Evolutionary conservation across 352 stramenopile species (phyloP), one percentile per base, ranked within the genome.

Genomic region (Pythium periplocum): DNA sequence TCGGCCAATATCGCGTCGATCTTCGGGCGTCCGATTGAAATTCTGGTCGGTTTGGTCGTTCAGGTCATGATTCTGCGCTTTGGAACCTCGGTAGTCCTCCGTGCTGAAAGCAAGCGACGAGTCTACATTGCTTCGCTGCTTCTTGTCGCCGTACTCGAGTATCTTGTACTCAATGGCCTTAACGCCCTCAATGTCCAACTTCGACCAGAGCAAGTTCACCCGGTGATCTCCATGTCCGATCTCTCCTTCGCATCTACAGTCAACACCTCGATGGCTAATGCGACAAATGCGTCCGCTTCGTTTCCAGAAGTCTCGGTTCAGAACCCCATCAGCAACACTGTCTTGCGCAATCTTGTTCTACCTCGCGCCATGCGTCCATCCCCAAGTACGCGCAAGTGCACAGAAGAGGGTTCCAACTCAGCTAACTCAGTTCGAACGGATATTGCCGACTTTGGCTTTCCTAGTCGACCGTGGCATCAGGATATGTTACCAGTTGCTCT

Each of bases 301-400:
- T 33, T 48, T 31, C 9, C 38, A 2, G 49, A 55, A 40, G 26
- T 32, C 5, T 4, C 39, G 39, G 38, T 40, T 4, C 6, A 30
- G 8, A 46, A 55, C 40, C 38, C 39, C 30, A 3, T 40, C 4
- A 48, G 38, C 30, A 55, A 46, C 49, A 55, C 49, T 31, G 8
- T 55, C 10, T 32, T 55, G 30, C 49, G 49, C 26, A 55, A 55
- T 35, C 7, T 48, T 3, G 17, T 55, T 30, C 48, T 53, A 26
- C 48, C 48, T n/a, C 45, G 31, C 4, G 30, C 32, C 45, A 45
- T 26, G 48, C 26, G 35, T 8, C 12, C 35, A 52, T 33, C 36
- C 47, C 40, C 33, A 6, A 7, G 17, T 7, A 30, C 11, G 17
- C 40, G 32, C 34, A 17, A 31, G 30, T 30, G 45, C 40, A 51